phyloP scores from a whole-genome alignment of 306 rosid species.

The Rosa multiflora region DNA sequence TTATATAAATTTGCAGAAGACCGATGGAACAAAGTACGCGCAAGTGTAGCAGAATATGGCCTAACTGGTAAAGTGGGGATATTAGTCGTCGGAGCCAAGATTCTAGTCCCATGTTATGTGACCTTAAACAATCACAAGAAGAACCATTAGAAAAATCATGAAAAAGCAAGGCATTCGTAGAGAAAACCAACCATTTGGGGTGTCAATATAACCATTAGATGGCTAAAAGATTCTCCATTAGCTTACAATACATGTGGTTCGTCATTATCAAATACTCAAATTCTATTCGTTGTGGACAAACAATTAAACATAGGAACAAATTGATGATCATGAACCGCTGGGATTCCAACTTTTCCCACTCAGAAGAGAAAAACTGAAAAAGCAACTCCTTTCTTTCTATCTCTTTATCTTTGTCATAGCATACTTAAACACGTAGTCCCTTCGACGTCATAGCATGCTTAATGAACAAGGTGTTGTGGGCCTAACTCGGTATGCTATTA shows the following conservation, averaged over 20 bases:
- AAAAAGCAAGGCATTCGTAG: neutral
- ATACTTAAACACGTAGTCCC: neutral
- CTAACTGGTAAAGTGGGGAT: neutral
- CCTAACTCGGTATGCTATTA: neutral
- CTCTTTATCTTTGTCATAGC: slow-evolving; percentile 14
- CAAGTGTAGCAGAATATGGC: slow-evolving; percentile 18
- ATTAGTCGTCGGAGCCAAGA: slow-evolving; percentile 14
- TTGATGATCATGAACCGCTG: neutral
- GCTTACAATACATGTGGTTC: neutral
- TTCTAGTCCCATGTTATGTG: slow-evolving; percentile 16
- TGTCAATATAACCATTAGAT: neutral
- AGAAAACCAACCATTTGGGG: neutral
- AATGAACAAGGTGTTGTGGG: slow-evolving; percentile 8
- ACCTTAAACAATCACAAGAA: neutral
- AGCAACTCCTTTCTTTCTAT: neutral
- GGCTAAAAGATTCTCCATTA: slow-evolving; percentile 6
- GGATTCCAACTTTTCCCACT: slow-evolving; percentile 1
- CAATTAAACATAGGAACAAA: slow-evolving; percentile 1
- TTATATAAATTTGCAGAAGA: neutral
- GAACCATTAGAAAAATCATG: neutral
- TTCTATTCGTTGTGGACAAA: neutral
- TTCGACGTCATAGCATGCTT: slow-evolving; percentile 19
- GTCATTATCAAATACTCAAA: neutral
- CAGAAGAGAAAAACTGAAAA: neutral
- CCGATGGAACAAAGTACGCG: slow-evolving; percentile 20